Percentiles rank a stretch among this genome's conserved stretches.
phyloP scores from a whole-genome alignment of 805 yeast genomes.

The Tetrapisispora nanseiensis region DNA sequence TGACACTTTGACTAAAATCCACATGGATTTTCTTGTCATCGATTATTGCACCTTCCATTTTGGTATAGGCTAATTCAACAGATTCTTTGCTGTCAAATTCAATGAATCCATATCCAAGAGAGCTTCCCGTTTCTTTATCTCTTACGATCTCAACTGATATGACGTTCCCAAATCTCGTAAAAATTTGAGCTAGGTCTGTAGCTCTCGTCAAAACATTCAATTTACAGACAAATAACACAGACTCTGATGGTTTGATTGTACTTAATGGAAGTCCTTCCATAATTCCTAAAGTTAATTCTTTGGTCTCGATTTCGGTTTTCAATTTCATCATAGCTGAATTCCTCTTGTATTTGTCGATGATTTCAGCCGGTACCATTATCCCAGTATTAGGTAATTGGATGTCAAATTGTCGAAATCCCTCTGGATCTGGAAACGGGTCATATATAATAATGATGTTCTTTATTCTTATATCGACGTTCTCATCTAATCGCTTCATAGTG shows the following conservation, averaged over 20 bases:
- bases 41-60: slow-evolving; percentile 4
- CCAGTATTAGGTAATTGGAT: not conserved
- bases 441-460: not conserved
- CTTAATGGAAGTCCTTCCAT: slow-evolving; percentile 1
- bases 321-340: not conserved
- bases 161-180: slow-evolving; percentile 1
- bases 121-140: slow-evolving; percentile 2
- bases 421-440: slow-evolving; percentile 5
- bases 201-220: slow-evolving; percentile 2
- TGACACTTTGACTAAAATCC: slow-evolving; percentile 4
- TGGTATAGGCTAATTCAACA: slow-evolving; percentile 1
- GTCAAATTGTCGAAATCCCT: not conserved
- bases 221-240: slow-evolving; percentile 3
- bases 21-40: slow-evolving; percentile 4
- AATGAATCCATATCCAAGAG: slow-evolving; percentile 4
- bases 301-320: slow-evolving; percentile 1
- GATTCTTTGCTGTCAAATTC: not conserved
- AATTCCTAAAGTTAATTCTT: slow-evolving; percentile 1
- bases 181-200: slow-evolving; percentile 3
- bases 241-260: not conserved
- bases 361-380: not conserved
- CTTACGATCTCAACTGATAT: slow-evolving; percentile 1
- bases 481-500: not conserved
- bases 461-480: not conserved
- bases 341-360: not conserved